Conservation (phyloP, 768 basidiomycete species). For the Rhizopogon vinicolor region DNA sequence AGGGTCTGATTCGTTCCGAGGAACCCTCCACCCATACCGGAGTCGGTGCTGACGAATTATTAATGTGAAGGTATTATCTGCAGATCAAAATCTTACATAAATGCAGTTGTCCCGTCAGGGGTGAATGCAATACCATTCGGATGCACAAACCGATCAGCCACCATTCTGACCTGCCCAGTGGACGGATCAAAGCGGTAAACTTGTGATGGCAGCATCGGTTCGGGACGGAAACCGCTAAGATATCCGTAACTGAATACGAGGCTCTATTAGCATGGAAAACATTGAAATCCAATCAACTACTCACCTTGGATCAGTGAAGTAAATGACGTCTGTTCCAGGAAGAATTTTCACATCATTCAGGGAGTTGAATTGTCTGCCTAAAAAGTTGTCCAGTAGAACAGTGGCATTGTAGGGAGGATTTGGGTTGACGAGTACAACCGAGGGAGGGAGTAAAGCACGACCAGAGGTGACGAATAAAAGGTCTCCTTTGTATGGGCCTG, state of each 20-base stretch:
- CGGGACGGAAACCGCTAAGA: constrained; percentile 33
- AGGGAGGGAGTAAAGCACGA: constrained; percentile 56
- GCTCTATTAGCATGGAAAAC: background rate
- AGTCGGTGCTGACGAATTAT: constrained; percentile 15
- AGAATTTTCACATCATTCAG: constrained; percentile 77
- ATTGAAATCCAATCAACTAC: constrained; percentile 14
- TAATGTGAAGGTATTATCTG: background rate
- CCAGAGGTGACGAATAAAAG: constrained; percentile 66
- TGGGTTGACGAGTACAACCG: constrained; percentile 62
- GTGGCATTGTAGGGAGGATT: constrained; percentile 60
- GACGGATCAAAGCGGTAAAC: constrained; percentile 40
- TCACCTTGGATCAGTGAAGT: constrained; percentile 71
- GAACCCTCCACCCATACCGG: constrained; percentile 14
- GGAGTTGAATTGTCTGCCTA: constrained; percentile 78
- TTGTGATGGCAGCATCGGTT: constrained; percentile 37
- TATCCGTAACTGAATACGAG: constrained; percentile 22
- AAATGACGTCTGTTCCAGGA: constrained; percentile 57
- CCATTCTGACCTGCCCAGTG: constrained; percentile 36
- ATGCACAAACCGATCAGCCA: constrained; percentile 37
- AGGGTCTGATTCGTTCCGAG: constrained; percentile 15
- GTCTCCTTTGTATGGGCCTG: constrained; percentile 54
- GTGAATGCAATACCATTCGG: constrained; percentile 36
- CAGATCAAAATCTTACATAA: constrained; percentile 15
- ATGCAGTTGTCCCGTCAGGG: constrained; percentile 26
- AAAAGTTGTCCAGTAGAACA: constrained; percentile 72